Evolutionary conservation across 106 monocot genomes (phyloP).

Genomic region (Narthecium ossifragum): DNA sequence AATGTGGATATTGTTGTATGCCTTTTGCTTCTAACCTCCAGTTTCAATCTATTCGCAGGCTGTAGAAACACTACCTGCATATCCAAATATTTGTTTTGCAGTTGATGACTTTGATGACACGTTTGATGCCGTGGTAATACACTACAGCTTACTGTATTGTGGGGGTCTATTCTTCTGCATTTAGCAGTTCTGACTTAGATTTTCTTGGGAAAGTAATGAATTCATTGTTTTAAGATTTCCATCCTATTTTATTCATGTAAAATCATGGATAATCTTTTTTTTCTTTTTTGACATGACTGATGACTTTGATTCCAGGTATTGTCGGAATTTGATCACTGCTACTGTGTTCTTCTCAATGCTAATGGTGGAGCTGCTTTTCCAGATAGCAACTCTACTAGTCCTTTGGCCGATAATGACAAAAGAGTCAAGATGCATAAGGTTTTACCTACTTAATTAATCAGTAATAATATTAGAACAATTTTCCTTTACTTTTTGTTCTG

Average conservation of each 20-base stretch:
- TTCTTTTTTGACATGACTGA: not conserved
- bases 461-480: no score
- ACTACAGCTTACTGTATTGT: no score
- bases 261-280: not conserved
- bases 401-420: conserved; percentile 7
- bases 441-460: no score
- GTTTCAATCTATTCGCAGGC: conserved; percentile 38
- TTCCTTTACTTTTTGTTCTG: no score
- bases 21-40: conserved; percentile 2
- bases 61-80: conserved; percentile 78
- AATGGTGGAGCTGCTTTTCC: conserved; percentile 93
- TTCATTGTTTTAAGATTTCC: not conserved
- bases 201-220: not conserved
- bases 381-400: conserved; percentile 8
- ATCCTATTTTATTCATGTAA: not conserved
- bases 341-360: conserved; percentile 91
- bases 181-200: not conserved
- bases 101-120: conserved; percentile 98
- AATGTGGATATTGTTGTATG: not conserved
- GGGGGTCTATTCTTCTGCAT: conserved; percentile 1
- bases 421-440: conserved; percentile 29
- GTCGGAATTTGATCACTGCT: conserved; percentile 92
- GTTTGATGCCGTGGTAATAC: conserved; percentile 91
- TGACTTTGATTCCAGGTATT: conserved; percentile 48
- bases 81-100: conserved; percentile 95